Conservation (phyloP, 2,329 filamentous ascomycete species). For the Apiospora arundinis region DNA sequence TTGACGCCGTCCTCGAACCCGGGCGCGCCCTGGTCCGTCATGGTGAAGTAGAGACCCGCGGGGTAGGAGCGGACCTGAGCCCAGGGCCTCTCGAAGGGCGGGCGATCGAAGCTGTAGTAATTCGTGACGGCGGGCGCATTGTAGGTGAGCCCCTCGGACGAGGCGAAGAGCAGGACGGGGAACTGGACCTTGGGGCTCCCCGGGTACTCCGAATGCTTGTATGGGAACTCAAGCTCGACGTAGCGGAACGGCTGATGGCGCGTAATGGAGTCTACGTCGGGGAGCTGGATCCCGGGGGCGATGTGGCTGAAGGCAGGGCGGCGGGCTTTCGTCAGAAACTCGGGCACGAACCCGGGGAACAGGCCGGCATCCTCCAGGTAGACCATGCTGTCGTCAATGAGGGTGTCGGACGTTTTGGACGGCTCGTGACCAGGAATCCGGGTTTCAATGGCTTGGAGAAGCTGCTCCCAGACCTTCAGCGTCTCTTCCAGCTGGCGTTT, state of each 20-base stretch:
- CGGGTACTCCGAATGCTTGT: background rate
- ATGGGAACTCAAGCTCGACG: background rate
- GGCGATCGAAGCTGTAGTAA: no score
- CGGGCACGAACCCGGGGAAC: background rate
- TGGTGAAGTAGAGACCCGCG: conserved; percentile 10
- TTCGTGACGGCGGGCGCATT: background rate
- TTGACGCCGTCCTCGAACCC: conserved; percentile 17
- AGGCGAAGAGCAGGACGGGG: conserved; percentile 18
- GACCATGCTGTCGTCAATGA: background rate
- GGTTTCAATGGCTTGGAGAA: conserved; percentile 21
- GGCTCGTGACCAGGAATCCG: background rate
- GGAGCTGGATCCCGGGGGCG: background rate
- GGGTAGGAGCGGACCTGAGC: background rate
- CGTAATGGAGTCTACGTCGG: background rate
- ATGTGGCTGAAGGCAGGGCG: background rate
- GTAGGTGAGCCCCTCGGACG: conserved; percentile 4
- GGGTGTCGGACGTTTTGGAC: background rate
- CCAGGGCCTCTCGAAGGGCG: background rate
- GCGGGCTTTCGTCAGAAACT: conserved; percentile 4
- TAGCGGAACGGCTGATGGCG: conserved; percentile 1
- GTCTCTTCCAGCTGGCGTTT: conserved; percentile 23
- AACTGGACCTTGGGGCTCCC: background rate
- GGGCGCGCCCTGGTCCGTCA: background rate
- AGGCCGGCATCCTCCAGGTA: background rate
- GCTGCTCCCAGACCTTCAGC: conserved; percentile 17